Conservation (phyloP, 768 basidiomycete genomes). For the Mycena haematopus region DNA sequence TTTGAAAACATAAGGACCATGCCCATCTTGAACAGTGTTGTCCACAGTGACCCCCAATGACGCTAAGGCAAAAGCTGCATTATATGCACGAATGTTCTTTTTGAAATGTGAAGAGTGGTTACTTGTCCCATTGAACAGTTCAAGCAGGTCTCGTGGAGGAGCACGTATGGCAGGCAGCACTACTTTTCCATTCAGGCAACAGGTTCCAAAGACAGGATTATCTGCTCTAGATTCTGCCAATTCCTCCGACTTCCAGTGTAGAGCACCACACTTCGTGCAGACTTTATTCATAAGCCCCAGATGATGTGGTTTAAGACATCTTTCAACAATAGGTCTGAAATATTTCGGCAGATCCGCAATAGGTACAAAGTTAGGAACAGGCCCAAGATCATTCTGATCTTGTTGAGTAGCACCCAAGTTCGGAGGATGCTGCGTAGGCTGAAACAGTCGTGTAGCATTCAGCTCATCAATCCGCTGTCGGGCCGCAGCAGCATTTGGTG, state of each 20-base stretch:
- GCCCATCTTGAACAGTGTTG: slow-evolving; percentile 24
- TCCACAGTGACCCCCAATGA: slow-evolving; percentile 38
- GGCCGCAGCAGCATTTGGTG: no score
- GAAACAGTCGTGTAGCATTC: no score
- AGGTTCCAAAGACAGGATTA: slow-evolving; percentile 39
- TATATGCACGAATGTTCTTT: slow-evolving; percentile 42
- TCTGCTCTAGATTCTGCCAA: slow-evolving; percentile 23
- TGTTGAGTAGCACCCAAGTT: no score
- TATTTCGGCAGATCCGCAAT: no score
- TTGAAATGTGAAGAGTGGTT: slow-evolving; percentile 32
- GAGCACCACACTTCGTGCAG: slow-evolving; percentile 36
- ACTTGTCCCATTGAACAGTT: slow-evolving; percentile 30
- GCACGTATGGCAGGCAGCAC: slow-evolving; percentile 32
- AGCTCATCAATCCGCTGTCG: no score
- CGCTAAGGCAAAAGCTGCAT: slow-evolving; percentile 42
- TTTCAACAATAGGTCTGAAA: no score
- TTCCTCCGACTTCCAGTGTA: slow-evolving; percentile 43
- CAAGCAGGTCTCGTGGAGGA: slow-evolving; percentile 33
- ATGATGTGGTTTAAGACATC: no score
- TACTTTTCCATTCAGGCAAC: slow-evolving; percentile 45
- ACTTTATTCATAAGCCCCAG: no score
- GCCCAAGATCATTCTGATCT: no score
- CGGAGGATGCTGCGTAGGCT: no score
- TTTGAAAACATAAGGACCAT: slow-evolving; percentile 36
- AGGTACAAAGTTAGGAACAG: no score